These are phyloP conservation scores for Tetrastigma voinierianum DNA, from an alignment of 164 flowering plant genomes.

Conservation along the genomic window DNA sequence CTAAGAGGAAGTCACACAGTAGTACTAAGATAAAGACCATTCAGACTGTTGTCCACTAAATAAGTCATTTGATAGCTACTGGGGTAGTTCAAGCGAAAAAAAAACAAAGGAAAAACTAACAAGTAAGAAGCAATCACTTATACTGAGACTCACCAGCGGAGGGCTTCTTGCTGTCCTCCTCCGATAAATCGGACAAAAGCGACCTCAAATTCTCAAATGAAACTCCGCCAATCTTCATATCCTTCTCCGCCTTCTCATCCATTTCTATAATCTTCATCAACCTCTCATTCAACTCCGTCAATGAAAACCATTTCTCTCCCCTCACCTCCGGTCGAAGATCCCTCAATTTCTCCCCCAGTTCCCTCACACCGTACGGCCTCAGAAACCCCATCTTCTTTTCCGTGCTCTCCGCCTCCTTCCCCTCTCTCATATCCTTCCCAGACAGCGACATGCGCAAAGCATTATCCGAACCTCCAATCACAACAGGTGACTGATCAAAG, in stretches of 20 bases:
- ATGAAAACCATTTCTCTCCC: constrained; percentile 49
- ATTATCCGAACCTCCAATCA: constrained; percentile 26
- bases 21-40: too few species aligned
- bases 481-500: neutral
- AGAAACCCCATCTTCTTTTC: constrained; percentile 34
- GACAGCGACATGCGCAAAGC: constrained; percentile 26
- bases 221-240: constrained; percentile 21
- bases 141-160: constrained; percentile 23
- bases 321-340: constrained; percentile 49
- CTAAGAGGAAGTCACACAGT: neutral
- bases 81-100: too few species aligned
- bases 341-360: constrained; percentile 65
- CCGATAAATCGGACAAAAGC: constrained; percentile 25
- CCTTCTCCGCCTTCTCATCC: constrained; percentile 54
- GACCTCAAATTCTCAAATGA: constrained; percentile 36
- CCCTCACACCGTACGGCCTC: constrained; percentile 37
- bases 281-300: constrained; percentile 73
- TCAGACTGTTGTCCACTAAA: too few species aligned
- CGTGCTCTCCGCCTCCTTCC: constrained; percentile 16
- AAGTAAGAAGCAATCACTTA: neutral
- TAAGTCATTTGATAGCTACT: too few species aligned
- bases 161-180: constrained; percentile 23
- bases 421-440: constrained; percentile 28
- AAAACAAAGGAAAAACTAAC: neutral
- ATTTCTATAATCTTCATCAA: constrained; percentile 54